Base-by-base conservation (phyloP, 2,329 filamentous ascomycete genomes). In the Colletotrichum somersetense region DNA sequence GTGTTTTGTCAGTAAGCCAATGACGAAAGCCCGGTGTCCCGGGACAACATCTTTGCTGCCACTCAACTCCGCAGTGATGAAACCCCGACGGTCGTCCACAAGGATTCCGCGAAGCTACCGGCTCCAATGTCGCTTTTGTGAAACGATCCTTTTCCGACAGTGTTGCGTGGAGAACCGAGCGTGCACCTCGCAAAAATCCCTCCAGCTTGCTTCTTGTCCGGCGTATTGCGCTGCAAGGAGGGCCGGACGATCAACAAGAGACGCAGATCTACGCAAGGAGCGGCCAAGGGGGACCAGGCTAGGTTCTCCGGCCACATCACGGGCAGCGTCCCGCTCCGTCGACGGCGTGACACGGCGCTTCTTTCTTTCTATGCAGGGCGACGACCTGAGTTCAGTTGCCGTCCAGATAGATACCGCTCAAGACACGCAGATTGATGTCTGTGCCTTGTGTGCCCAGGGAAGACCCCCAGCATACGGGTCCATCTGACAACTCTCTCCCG, bases 401-500 rank as follows among this genome's bases (percentile, higher is more conserved):
- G 40, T 23, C 38, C 14, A 46, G 40, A 59, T 14, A 61, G 40
- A 59, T 14, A 61, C 35, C 55, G 35, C 35, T 57, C 55, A 16
- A 57, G 35, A 26, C 55, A 57, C n/a, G 4, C 52, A 56, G 20
- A 56, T 23, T 26, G n/a, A n/a, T 26, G 35, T 40, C 35, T 18
- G 35, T 40, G n/a, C 20, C 35, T 10, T 42, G 35, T 26, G 3
- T 40, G 35, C 35, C n/a, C 55, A 42, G 55, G 55, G 35, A 40
- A 57, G 35, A 42, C n/a, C 55, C 55, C 55, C n/a, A 18, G 35
- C 35, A 23, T 35, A 40, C 12, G 12, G n/a, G 2, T 57, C 12
- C 35, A 40, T 57, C 55, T 57, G 55, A 57, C 50, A 53, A 52
- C 23, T 52, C 52, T 30, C 52, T 33, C 12, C 23, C 30, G 30